Evolutionary conservation across 2,329 filamentous ascomycete genomes (phyloP), one percentile per base, ranked within the genome.

Genomic region (Aureobasidium sp.): DNA sequence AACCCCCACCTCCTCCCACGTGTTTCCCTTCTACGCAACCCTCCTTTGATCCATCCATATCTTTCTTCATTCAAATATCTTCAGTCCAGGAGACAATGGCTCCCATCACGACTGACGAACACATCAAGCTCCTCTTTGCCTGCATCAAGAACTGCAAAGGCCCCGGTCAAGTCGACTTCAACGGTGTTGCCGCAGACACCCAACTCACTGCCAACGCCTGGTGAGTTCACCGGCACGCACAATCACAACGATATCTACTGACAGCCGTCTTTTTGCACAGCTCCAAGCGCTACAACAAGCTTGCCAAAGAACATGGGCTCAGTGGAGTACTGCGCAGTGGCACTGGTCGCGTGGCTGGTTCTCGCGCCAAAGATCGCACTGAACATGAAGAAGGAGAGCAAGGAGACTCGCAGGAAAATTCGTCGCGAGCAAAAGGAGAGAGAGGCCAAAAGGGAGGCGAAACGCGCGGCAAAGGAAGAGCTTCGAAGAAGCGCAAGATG

Each of bases 201-300:
- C 69, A 66, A 19, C 84, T 83, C 29, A 74, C 70, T 66, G 85
- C 85, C 68, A 83, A 78, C 12, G 85, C 85, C 19, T 84, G 84
- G 85, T 88, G 76, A 75, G 84, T 78, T 54, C 24, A 6, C 5
- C 25, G 25, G n/a, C 34, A 37, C 21, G 27, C 14, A 22, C 48
- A 4, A 11, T 10, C 30, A 6, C 38, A 42, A 29, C 52, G 27
- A 12, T 45, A 17, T 38, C 11, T 12, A 32, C 29, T 55, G 55
- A 53, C 44, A 34, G 42, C 22, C 35, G 35, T 6, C 14, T 11
- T n/a, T n/a, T n/a, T n/a, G n/a, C 12, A 56, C 61, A 86, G 84
- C 1, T 78, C 81, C 57, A 86, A 86, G 68, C 73, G 83, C 60
- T 86, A 84, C 61, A 80, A 84, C 66, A 78, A 83, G 27, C 74